Percentiles rank a stretch among this genome's conserved stretches.
Conservation (phyloP, 352 stramenopile species). For the Phytophthora cactorum region DNA sequence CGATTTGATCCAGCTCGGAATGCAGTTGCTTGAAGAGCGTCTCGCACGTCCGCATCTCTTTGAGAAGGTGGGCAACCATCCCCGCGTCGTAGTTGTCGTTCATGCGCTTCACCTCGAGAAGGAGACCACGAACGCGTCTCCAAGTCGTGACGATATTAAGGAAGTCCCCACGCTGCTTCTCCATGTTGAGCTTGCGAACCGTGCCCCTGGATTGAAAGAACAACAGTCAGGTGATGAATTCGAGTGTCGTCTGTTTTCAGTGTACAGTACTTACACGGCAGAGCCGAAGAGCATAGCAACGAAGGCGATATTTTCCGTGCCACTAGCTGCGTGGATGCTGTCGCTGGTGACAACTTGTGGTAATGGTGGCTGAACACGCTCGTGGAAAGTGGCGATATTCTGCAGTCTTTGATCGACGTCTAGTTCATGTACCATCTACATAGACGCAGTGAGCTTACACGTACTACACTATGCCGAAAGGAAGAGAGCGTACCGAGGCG, state of each 20-base stretch:
- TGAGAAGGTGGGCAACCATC: constrained; percentile 76
- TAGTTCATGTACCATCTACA: constrained; percentile 82
- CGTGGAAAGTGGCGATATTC: constrained; percentile 75
- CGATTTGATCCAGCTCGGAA: constrained; percentile 60
- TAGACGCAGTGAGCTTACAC: not conserved
- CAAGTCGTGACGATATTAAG: constrained; percentile 77
- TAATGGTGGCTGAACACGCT: constrained; percentile 65
- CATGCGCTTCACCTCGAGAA: constrained; percentile 71
- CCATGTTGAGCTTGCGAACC: constrained; percentile 60
- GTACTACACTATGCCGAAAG: not conserved
- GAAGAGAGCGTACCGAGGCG: constrained; percentile 36
- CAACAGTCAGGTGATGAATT: not conserved
- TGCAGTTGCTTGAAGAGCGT: constrained; percentile 81
- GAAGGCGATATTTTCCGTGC: constrained; percentile 78
- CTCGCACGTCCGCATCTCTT: constrained; percentile 85
- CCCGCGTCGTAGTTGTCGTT: constrained; percentile 76
- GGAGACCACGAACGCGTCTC: constrained; percentile 71
- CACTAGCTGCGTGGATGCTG: constrained; percentile 69
- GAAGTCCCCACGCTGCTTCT: constrained; percentile 67
- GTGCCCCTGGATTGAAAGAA: constrained; percentile 37
- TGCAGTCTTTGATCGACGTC: constrained; percentile 72
- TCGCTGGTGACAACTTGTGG: constrained; percentile 74
- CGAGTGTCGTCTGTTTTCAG: not conserved
- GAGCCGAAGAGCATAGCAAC: constrained; percentile 80
- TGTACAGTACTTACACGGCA: constrained; percentile 49